Percentiles rank a stretch among this genome's conserved stretches.
phyloP scores from a whole-genome alignment of 768 basidiomycete genomes.

The Lepiota brunneoincarnata region DNA sequence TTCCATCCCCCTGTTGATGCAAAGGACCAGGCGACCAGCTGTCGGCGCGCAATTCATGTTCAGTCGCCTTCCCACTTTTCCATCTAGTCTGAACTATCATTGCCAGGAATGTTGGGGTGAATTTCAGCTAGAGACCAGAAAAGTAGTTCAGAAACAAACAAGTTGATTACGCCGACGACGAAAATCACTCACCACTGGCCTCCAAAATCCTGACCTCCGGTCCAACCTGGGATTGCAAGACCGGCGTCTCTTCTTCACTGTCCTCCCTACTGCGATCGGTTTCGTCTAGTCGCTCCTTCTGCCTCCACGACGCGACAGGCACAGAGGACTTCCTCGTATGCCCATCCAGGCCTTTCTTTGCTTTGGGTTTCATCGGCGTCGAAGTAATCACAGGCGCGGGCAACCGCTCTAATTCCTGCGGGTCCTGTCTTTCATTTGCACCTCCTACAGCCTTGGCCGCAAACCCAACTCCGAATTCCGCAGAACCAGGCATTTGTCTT shows the following conservation, averaged over 20 bases:
- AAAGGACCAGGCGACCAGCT: background rate
- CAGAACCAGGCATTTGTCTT: too few relatives aligned
- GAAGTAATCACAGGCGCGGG: background rate
- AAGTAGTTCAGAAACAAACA: background rate
- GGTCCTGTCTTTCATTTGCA: too few relatives aligned
- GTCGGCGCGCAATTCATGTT: background rate
- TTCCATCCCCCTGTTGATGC: background rate
- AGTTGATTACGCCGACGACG: too few relatives aligned
- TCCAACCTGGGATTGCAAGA: background rate
- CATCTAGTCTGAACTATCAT: background rate
- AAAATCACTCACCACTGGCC: slow-evolving; percentile 2
- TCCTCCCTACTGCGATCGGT: background rate
- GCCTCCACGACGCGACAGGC: slow-evolving; percentile 3
- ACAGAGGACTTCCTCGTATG: slow-evolving; percentile 4
- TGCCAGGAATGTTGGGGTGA: background rate
- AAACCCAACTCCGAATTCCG: background rate
- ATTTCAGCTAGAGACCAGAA: background rate
- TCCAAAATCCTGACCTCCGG: slow-evolving; percentile 9
- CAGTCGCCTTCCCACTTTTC: background rate
- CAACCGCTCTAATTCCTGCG: too few relatives aligned
- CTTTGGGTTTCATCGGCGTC: slow-evolving; percentile 1
- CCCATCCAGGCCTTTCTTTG: background rate
- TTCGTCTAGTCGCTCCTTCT: background rate
- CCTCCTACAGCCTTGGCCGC: too few relatives aligned
- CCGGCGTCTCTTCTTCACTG: background rate